Percentiles rank a stretch among this genome's conserved stretches.
Conservation (phyloP, 352 stramenopile genomes). For the Pythium apleroticum region DNA sequence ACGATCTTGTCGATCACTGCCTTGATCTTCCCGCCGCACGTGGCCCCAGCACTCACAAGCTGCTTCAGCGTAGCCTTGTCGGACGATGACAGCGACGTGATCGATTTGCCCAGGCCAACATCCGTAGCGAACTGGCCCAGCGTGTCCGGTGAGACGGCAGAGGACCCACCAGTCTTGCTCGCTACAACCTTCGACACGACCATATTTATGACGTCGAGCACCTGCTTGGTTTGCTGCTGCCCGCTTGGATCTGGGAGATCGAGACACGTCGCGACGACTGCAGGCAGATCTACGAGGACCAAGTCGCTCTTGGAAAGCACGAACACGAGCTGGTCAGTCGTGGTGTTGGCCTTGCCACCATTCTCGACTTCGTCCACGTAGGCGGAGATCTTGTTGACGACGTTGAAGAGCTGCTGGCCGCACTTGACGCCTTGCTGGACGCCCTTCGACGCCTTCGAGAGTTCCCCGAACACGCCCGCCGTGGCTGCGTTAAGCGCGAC, state of each 20-base stretch:
- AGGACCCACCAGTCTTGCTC: background rate
- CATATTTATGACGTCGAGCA: constrained; percentile 37
- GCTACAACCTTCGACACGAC: background rate
- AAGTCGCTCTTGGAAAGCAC: constrained; percentile 62
- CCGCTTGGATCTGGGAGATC: constrained; percentile 30
- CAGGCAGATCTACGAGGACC: constrained; percentile 49
- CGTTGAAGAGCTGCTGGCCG: constrained; percentile 24
- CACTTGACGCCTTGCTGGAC: constrained; percentile 27
- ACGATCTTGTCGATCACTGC: background rate
- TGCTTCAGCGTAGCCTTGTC: background rate
- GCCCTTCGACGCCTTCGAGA: constrained; percentile 24
- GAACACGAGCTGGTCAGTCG: constrained; percentile 47
- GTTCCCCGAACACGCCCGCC: constrained; percentile 37
- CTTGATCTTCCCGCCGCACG: background rate
- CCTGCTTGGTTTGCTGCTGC: constrained; percentile 38
- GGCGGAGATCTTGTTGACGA: constrained; percentile 10
- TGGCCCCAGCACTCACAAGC: background rate
- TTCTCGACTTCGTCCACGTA: constrained; percentile 24
- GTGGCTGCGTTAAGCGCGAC: constrained; percentile 39
- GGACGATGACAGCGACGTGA: background rate
- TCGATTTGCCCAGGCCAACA: background rate
- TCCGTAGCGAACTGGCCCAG: background rate
- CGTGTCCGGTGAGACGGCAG: background rate
- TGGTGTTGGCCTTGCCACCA: constrained; percentile 29
- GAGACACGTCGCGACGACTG: constrained; percentile 47